A percentile compares a stretch with the other conserved stretches of the same genome.
phyloP scores from a whole-genome alignment of 1,284 basidiomycete genomes.

The Ustilago shanxiensis region DNA sequence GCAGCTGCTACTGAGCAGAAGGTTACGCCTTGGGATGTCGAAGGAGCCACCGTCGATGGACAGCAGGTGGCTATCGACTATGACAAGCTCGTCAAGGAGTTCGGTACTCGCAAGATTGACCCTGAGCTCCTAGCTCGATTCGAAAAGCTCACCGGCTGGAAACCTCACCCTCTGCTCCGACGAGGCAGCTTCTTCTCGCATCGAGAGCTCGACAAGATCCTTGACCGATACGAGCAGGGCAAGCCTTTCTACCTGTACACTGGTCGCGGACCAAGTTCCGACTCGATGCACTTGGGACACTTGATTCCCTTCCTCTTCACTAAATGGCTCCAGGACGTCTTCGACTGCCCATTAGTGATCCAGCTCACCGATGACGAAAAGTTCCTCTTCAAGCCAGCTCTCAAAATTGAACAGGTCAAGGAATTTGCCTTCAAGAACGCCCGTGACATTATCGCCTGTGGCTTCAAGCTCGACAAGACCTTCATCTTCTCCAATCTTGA shows the following conservation, averaged over 20 bases:
- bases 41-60: slow-evolving; percentile 92
- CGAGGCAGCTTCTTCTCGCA: slow-evolving; percentile 98
- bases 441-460: slow-evolving; percentile 94
- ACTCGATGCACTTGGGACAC: slow-evolving; percentile 98
- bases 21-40: slow-evolving; percentile 98
- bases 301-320: slow-evolving; percentile 98
- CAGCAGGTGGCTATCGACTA: slow-evolving; percentile 83
- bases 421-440: slow-evolving; percentile 88
- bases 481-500: slow-evolving; percentile 97
- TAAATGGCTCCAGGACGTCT: slow-evolving; percentile 98
- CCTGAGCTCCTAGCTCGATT: slow-evolving; percentile 85
- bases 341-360: slow-evolving; percentile 91
- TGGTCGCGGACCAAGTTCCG: slow-evolving; percentile 93
- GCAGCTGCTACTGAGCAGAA: slow-evolving; percentile 75
- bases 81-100: slow-evolving; percentile 92
- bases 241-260: slow-evolving; percentile 99
- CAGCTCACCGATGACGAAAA: slow-evolving; percentile 99
- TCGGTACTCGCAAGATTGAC: slow-evolving; percentile 89
- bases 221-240: slow-evolving; percentile 94
- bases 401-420: slow-evolving; percentile 89
- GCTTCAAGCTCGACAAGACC: slow-evolving; percentile 91
- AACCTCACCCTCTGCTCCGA: slow-evolving; percentile 89
- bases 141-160: slow-evolving; percentile 88
- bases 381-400: slow-evolving; percentile 95
- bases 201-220: slow-evolving; percentile 91